These are phyloP conservation scores for Solanum sejunctum DNA, from an alignment of 257 asterid genomes.

Conservation along the genomic window DNA sequence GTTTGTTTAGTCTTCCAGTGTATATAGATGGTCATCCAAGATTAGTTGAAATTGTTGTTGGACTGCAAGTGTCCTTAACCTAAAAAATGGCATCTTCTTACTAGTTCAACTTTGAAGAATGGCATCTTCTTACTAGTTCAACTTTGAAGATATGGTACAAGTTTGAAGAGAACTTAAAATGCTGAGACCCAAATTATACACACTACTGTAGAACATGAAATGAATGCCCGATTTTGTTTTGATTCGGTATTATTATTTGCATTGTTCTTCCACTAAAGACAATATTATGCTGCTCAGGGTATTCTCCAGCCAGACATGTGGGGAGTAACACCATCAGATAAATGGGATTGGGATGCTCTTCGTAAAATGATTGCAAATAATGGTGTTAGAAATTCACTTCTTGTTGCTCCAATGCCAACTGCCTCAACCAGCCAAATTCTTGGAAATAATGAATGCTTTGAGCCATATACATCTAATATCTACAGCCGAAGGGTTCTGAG, in stretches of 20 bases:
- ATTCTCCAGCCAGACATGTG: constrained; percentile 95
- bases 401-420: constrained; percentile 96
- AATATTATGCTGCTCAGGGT: constrained; percentile 37
- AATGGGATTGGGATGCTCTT: constrained; percentile 89
- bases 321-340: constrained; percentile 67
- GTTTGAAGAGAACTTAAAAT: background rate
- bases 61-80: background rate
- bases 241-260: background rate
- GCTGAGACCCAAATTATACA: background rate
- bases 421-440: constrained; percentile 99
- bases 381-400: constrained; percentile 90
- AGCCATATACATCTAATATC: constrained; percentile 91
- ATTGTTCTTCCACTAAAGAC: background rate
- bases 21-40: background rate
- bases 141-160: background rate
- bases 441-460: constrained; percentile 96
- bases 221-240: background rate
- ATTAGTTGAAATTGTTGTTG: background rate
- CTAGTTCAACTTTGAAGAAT: background rate
- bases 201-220: background rate
- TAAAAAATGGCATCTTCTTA: background rate
- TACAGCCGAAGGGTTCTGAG: constrained; percentile 91
- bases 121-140: background rate
- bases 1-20: background rate
- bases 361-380: constrained; percentile 42